Conservation (phyloP, 2,329 filamentous ascomycete genomes). For the Colletotrichum karsti region DNA sequence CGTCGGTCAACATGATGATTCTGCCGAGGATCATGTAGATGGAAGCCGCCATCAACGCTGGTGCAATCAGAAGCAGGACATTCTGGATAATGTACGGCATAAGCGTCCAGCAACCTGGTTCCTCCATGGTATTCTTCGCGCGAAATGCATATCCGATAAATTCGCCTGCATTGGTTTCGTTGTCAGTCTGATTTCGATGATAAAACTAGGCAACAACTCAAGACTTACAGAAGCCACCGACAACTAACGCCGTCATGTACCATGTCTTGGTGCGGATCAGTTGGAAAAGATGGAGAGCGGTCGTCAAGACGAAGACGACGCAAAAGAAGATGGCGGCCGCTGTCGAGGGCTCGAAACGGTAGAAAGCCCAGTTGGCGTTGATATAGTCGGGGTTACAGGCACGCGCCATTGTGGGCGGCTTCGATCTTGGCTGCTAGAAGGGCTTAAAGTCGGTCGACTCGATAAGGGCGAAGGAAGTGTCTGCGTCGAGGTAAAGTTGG, state of each 20-base stretch:
- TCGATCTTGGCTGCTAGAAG: neutral
- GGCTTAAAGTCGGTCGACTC: too few relatives aligned
- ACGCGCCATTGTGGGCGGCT: slow-evolving; percentile 2
- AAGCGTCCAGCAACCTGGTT: slow-evolving; percentile 48
- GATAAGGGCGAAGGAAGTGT: neutral
- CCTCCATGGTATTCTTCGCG: slow-evolving; percentile 10
- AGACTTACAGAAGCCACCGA: slow-evolving; percentile 24
- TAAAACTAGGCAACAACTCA: neutral
- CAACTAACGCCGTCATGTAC: slow-evolving; percentile 26
- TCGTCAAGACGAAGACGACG: slow-evolving; percentile 7
- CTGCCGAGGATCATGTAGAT: slow-evolving; percentile 58
- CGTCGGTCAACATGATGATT: slow-evolving; percentile 47
- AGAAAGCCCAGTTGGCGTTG: slow-evolving; percentile 15
- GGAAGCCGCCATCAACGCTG: slow-evolving; percentile 52
- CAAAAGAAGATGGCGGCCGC: slow-evolving; percentile 22
- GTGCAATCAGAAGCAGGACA: slow-evolving; percentile 46
- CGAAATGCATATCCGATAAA: slow-evolving; percentile 19
- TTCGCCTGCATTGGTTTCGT: slow-evolving; percentile 14
- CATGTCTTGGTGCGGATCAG: slow-evolving; percentile 22
- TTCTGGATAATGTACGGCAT: slow-evolving; percentile 49
- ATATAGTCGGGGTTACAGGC: slow-evolving; percentile 10
- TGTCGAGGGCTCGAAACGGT: slow-evolving; percentile 26
- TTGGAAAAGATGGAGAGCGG: slow-evolving; percentile 18
- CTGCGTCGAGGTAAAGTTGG: neutral
- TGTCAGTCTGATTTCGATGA: neutral